Percentiles rank a stretch among this genome's conserved stretches.
These are phyloP conservation scores for Myochromella boudieri DNA, from an alignment of 768 basidiomycete species.

Conservation along the genomic window DNA sequence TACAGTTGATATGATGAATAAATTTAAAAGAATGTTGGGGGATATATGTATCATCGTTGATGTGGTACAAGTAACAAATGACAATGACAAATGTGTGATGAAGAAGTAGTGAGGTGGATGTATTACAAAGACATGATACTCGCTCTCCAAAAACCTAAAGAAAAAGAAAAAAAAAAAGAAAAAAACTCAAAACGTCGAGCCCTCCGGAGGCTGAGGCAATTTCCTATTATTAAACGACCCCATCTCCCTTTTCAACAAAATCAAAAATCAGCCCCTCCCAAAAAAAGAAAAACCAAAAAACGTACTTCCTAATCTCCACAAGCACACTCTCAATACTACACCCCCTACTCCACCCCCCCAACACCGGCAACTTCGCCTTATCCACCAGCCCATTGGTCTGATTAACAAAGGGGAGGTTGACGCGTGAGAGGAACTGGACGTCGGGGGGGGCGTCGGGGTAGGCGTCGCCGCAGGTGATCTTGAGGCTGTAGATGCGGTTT, in stretches of 20 bases:
- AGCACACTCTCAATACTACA: conserved; percentile 86
- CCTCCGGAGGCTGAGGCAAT: conserved; percentile 93
- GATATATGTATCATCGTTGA: too few relatives aligned
- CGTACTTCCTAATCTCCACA: conserved; percentile 91
- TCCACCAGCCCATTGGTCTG: conserved; percentile 78
- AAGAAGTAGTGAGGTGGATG: too few relatives aligned
- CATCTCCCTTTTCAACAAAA: conserved; percentile 73
- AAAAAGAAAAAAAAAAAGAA: too few relatives aligned
- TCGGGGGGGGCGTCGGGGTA: conserved; percentile 81
- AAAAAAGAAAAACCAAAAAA: conserved; percentile 5
- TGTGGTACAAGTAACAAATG: too few relatives aligned
- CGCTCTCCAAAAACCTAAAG: too few relatives aligned
- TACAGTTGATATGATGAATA: too few relatives aligned
- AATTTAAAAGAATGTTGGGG: too few relatives aligned
- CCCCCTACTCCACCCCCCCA: conserved; percentile 72
- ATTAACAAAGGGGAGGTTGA: conserved; percentile 93
- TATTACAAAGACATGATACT: too few relatives aligned
- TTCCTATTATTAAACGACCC: conserved; percentile 88
- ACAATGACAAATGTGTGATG: too few relatives aligned
- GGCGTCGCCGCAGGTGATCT: conserved; percentile 75
- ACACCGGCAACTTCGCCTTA: conserved; percentile 63
- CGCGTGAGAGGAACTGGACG: conserved; percentile 83
- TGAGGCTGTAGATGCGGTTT: conserved; percentile 96
- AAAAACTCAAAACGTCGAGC: conserved; percentile 69
- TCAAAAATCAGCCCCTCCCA: conserved; percentile 5